Conservation (phyloP, 129 eudicot species). For the Pittosporum tobira region DNA sequence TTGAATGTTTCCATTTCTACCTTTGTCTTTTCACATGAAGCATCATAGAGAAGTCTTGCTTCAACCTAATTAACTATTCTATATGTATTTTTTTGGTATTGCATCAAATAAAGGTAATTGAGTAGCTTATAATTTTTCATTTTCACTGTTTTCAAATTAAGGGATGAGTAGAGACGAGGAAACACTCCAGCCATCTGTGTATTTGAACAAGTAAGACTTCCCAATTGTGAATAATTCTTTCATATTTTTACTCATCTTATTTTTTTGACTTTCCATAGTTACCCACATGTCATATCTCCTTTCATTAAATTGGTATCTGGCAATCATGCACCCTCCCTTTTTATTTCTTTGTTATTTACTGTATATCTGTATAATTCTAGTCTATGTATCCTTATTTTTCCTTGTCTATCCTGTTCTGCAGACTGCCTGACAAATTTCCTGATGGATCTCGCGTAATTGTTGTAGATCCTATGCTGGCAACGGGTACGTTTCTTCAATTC, state of each 20-base stretch:
- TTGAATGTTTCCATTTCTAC: not conserved
- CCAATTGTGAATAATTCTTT: not conserved
- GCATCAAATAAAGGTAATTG: not conserved
- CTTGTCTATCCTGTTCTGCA: constrained; percentile 17
- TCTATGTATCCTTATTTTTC: constrained; percentile 5
- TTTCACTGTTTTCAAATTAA: constrained; percentile 15
- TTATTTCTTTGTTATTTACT: not conserved
- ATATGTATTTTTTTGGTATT: not conserved
- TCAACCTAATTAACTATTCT: not conserved
- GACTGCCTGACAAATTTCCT: constrained; percentile 76
- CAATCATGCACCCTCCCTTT: not conserved
- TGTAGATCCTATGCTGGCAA: constrained; percentile 97
- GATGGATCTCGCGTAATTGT: constrained; percentile 70
- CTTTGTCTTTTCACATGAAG: not conserved
- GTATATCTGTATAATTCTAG: not conserved
- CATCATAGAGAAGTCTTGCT: not conserved
- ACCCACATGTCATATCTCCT: not conserved
- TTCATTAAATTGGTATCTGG: not conserved
- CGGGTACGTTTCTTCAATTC: constrained; percentile 40
- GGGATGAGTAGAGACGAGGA: constrained; percentile 84
- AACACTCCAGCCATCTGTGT: constrained; percentile 78
- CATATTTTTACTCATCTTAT: not conserved
- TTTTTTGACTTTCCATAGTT: not conserved
- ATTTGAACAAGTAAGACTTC: constrained; percentile 80
- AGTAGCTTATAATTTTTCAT: constrained; percentile 7